Evolutionary conservation across 2,329 filamentous ascomycete species (phyloP).

Genomic region (Ceratocystis alfenasii): DNA sequence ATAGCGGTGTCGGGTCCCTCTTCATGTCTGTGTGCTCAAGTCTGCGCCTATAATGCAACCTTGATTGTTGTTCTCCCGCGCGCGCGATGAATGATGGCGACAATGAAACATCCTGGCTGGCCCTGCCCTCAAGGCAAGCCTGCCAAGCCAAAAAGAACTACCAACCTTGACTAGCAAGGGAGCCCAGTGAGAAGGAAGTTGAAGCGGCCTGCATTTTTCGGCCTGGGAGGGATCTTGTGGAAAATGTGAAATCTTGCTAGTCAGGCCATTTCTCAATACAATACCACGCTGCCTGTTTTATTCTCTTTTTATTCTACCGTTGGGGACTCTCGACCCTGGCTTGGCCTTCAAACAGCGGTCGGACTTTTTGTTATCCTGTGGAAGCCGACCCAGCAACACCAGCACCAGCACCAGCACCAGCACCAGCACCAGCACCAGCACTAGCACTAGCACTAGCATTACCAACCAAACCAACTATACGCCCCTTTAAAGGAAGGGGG

Average conservation of each 20-base stretch:
- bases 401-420: too few species aligned
- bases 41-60: not conserved
- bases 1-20: slow-evolving; percentile 1
- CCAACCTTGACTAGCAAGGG: too few species aligned
- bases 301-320: not conserved
- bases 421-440: too few species aligned
- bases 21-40: not conserved
- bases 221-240: not conserved
- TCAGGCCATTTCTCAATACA: not conserved
- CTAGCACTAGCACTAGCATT: too few species aligned
- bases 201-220: not conserved
- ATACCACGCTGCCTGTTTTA: not conserved
- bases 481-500: too few species aligned
- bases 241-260: not conserved
- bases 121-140: not conserved
- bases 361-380: too few species aligned
- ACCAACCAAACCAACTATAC: too few species aligned
- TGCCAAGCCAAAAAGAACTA: not conserved
- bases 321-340: too few species aligned
- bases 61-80: slow-evolving; percentile 8
- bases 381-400: too few species aligned
- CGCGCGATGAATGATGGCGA: slow-evolving; percentile 5
- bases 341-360: too few species aligned
- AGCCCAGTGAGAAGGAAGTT: not conserved
- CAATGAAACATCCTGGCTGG: not conserved